Evolutionary conservation across 2,329 filamentous ascomycete species (phyloP).

Genomic region (Cercospora nicotianae): DNA sequence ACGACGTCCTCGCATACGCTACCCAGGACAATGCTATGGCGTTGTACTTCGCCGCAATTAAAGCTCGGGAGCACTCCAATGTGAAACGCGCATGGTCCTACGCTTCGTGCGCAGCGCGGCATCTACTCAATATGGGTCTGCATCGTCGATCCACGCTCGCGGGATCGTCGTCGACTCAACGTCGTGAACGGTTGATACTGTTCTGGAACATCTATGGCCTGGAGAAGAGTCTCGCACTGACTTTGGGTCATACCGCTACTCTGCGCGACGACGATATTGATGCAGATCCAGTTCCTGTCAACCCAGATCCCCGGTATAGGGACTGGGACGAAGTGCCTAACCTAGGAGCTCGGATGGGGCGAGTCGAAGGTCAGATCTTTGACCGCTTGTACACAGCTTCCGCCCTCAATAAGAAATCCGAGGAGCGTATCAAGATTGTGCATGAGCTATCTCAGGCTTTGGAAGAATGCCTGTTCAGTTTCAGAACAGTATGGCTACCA

Average conservation of each 20-base stretch:
- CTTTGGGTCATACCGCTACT: constrained; percentile 16
- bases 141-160: constrained; percentile 12
- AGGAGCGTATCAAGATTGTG: constrained; percentile 15
- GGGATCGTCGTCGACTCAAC: background rate
- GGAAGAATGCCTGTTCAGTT: background rate
- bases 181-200: background rate
- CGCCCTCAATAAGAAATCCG: constrained; percentile 11
- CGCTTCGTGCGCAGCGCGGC: constrained; percentile 12
- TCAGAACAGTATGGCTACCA: background rate
- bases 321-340: constrained; percentile 15
- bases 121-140: constrained; percentile 14
- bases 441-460: constrained; percentile 8
- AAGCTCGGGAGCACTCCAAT: constrained; percentile 12
- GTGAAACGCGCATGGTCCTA: constrained; percentile 15
- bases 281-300: constrained; percentile 7
- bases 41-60: constrained; percentile 10
- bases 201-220: constrained; percentile 19
- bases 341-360: background rate
- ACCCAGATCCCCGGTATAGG: background rate
- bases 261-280: constrained; percentile 20
- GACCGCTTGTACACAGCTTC: constrained; percentile 17
- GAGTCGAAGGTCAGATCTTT: constrained; percentile 18
- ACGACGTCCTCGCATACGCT: constrained; percentile 15
- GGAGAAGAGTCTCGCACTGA: constrained; percentile 15
- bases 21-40: constrained; percentile 16